Percentiles rank a stretch among this genome's conserved stretches.
phyloP scores from a whole-genome alignment of 192 early-diverging fungal species.

The Geosiphon pyriformis region DNA sequence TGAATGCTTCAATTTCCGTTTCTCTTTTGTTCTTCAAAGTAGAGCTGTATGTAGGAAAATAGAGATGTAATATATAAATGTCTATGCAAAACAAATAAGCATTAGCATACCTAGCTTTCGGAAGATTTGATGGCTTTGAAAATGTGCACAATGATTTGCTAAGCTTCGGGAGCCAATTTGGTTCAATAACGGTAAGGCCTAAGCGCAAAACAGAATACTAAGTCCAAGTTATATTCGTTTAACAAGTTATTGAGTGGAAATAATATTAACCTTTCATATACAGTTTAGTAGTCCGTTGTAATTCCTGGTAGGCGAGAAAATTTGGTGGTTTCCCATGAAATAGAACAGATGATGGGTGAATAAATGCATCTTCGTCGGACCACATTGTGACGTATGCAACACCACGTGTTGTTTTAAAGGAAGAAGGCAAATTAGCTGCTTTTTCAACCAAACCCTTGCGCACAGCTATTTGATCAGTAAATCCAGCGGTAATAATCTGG shows the following conservation, averaged over 20 bases:
- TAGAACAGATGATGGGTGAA: constrained; percentile 64
- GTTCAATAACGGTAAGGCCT: constrained; percentile 65
- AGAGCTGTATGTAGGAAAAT: background rate
- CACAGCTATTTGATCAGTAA: constrained; percentile 88
- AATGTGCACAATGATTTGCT: constrained; percentile 62
- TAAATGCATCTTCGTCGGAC: constrained; percentile 67
- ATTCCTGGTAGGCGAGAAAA: constrained; percentile 67
- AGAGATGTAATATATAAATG: constrained; percentile 1
- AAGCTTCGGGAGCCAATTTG: constrained; percentile 72
- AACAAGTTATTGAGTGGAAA: too few relatives aligned
- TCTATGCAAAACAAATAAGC: background rate
- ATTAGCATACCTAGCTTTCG: constrained; percentile 58
- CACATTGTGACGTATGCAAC: constrained; percentile 67
- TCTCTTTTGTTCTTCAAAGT: constrained; percentile 38
- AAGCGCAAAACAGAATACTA: constrained; percentile 56
- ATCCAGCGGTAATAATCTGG: constrained; percentile 85
- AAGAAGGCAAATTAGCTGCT: constrained; percentile 40
- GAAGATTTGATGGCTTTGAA: constrained; percentile 72
- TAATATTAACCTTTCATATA: constrained; percentile 36
- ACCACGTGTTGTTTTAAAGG: constrained; percentile 32
- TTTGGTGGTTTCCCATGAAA: constrained; percentile 61
- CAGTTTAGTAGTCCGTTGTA: constrained; percentile 53
- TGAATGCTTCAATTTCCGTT: constrained; percentile 48
- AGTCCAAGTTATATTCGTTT: too few relatives aligned
- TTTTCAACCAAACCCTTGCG: constrained; percentile 71